A percentile compares a stretch with the other conserved stretches of the same genome.
Conservation (phyloP, 2,329 filamentous ascomycete genomes). For the Aureobasidium lini region DNA sequence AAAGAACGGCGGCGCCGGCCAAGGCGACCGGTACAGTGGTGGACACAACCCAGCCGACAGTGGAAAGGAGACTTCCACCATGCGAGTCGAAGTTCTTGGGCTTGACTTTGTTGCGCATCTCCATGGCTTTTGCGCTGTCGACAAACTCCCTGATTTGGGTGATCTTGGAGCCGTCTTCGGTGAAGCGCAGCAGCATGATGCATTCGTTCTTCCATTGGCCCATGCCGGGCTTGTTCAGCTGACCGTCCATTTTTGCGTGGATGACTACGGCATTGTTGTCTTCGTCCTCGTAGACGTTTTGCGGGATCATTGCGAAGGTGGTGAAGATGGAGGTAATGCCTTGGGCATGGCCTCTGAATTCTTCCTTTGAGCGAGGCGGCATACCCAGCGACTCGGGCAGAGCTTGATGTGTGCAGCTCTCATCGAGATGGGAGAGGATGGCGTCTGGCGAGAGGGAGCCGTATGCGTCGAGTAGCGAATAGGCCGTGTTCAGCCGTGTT, state of each 20-base stretch:
- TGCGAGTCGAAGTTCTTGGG: conserved; percentile 23
- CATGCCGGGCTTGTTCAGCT: conserved; percentile 18
- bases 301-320: conserved; percentile 34
- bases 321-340: conserved; percentile 37
- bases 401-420: conserved; percentile 34
- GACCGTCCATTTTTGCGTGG: conserved; percentile 29
- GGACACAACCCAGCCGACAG: background rate
- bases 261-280: conserved; percentile 31
- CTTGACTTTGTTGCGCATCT: conserved; percentile 31
- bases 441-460: conserved; percentile 32
- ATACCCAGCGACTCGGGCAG: conserved; percentile 35
- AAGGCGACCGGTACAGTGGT: conserved; percentile 1
- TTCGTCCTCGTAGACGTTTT: conserved; percentile 28
- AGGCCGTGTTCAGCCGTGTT: conserved; percentile 24
- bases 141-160: conserved; percentile 34
- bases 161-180: conserved; percentile 18
- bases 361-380: conserved; percentile 28
- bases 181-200: conserved; percentile 18
- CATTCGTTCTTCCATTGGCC: conserved; percentile 19
- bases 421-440: conserved; percentile 31
- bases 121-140: conserved; percentile 31
- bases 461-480: conserved; percentile 33
- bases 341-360: conserved; percentile 34
- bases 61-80: background rate
- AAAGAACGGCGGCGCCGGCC: conserved; percentile 10